Evolutionary conservation across 768 basidiomycete genomes (phyloP).

Genomic region (Collybia mongolica): DNA sequence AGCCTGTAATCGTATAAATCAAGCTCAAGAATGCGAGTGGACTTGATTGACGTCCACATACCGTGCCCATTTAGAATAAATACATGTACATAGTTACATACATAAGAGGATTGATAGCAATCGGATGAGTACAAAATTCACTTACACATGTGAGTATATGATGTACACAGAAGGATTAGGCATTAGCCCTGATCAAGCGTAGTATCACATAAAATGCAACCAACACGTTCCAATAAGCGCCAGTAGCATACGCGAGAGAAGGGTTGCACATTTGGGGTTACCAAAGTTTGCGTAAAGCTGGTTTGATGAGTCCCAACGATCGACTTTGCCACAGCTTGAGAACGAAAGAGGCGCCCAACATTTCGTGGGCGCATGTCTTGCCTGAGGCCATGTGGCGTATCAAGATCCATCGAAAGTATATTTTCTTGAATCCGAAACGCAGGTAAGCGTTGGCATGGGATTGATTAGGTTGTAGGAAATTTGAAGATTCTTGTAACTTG

Average conservation of each 20-base stretch:
- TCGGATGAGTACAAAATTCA: too few species aligned
- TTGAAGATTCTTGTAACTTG: conserved; percentile 39
- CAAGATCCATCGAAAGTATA: conserved; percentile 13
- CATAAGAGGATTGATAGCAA: too few species aligned
- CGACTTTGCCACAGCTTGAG: too few species aligned
- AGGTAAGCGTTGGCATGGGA: conserved; percentile 15
- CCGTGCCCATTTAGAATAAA: too few species aligned
- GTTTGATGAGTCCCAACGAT: background rate
- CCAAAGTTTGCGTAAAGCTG: background rate
- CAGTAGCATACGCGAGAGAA: background rate
- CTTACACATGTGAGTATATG: too few species aligned
- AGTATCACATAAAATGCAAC: background rate
- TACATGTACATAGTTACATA: too few species aligned
- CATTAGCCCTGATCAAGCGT: too few species aligned
- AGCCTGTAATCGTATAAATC: too few species aligned
- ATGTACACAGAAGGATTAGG: too few species aligned
- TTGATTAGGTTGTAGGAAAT: conserved; percentile 13
- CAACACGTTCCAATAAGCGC: conserved; percentile 11
- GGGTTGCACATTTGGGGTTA: background rate
- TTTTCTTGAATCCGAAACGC: conserved; percentile 14
- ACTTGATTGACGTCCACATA: too few species aligned
- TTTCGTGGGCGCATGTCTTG: background rate
- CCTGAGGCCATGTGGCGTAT: conserved; percentile 1
- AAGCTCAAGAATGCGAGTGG: too few species aligned
- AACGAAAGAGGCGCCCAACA: background rate